A percentile compares a stretch with the other conserved stretches of the same genome.
These are phyloP conservation scores for Penium margaritaceum DNA, from an alignment of 139 green algal genomes.

Conservation along the genomic window DNA sequence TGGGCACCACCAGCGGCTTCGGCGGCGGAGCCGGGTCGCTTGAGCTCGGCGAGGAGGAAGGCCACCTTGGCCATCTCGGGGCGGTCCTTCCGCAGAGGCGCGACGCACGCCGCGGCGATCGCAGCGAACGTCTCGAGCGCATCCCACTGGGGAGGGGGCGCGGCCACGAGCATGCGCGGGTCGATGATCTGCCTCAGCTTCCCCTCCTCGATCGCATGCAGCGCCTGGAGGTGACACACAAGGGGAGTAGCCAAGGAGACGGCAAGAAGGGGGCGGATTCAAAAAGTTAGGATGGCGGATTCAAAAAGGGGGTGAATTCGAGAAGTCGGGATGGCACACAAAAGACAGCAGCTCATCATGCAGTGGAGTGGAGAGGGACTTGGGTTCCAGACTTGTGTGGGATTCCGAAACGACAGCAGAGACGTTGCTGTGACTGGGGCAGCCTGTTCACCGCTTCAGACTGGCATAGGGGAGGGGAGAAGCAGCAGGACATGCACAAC, in stretches of 20 bases:
- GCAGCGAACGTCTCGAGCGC: background rate
- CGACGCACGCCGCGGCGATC: constrained; percentile 6
- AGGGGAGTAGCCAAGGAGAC: background rate
- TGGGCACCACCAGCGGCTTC: no score
- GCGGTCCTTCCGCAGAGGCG: constrained; percentile 1
- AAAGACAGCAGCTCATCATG: background rate
- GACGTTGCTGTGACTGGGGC: no score
- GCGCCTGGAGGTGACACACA: background rate
- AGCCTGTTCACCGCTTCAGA: no score
- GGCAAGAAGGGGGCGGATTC: background rate
- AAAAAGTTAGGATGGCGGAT: background rate
- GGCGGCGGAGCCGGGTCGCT: no score
- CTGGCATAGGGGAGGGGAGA: no score
- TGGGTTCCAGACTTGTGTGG: background rate
- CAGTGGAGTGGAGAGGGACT: background rate
- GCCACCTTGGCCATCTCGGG: constrained; percentile 13
- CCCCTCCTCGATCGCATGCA: background rate
- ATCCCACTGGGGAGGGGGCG: no score
- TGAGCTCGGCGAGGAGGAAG: constrained; percentile 4
- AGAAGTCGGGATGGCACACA: background rate
- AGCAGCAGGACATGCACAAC: no score
- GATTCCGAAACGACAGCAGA: background rate
- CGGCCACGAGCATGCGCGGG: background rate
- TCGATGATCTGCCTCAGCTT: background rate
- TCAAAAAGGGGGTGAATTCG: background rate